phyloP scores from a whole-genome alignment of 73 alveolate species.

The Loxodes magnus region DNA sequence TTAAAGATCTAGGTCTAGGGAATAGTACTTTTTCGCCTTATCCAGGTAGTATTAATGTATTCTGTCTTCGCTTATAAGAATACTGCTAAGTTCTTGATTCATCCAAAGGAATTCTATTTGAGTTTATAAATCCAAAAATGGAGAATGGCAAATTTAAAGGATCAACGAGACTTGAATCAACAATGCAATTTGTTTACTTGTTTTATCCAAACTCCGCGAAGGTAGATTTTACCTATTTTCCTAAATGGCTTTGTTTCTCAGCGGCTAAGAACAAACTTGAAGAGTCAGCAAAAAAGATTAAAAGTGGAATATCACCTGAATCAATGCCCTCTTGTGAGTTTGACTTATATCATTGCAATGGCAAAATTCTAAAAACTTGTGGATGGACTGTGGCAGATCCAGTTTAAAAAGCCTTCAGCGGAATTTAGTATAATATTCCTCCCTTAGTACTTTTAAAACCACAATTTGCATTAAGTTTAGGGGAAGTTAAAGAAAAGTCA shows the following conservation, averaged over 20 bases:
- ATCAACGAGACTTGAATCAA: conserved; percentile 95
- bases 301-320: conserved; percentile 58
- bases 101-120: conserved; percentile 94
- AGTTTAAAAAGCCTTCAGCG: conserved; percentile 41
- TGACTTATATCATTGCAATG: conserved; percentile 69
- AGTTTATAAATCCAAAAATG: conserved; percentile 98
- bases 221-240: conserved; percentile 87
- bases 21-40: conserved; percentile 68
- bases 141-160: conserved; percentile 86
- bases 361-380: conserved; percentile 40
- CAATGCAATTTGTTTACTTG: conserved; percentile 97
- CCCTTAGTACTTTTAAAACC: conserved; percentile 83
- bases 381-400: conserved; percentile 56
- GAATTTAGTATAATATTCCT: conserved; percentile 58
- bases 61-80: conserved; percentile 49
- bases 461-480: conserved; percentile 73
- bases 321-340: conserved; percentile 75
- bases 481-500: conserved; percentile 61
- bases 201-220: conserved; percentile 42
- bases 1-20: conserved; percentile 25
- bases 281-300: conserved; percentile 63
- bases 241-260: conserved; percentile 88
- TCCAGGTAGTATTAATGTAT: conserved; percentile 92
- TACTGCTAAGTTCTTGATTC: conserved; percentile 56
- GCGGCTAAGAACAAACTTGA: conserved; percentile 90